Evolutionary conservation across 306 rosid species (phyloP), one percentile per base, ranked within the genome.

Genomic region (Lotus japonicus): DNA sequence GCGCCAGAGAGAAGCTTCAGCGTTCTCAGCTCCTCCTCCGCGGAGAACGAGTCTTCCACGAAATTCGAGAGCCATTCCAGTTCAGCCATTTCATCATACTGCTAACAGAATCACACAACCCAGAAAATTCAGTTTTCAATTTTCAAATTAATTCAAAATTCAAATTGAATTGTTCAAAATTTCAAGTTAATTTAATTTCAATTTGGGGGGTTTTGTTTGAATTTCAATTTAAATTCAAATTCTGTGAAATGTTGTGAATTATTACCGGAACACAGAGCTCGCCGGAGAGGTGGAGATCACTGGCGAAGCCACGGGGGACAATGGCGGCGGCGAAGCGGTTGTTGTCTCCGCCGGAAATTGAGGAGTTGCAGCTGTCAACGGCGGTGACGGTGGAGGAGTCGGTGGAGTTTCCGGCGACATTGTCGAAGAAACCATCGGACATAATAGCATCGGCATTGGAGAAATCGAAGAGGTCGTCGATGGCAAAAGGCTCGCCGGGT

Each of bases 21-120:
- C 9, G 89, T 65, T 12, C 88, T 86, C 11, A 88, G 73, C 76
- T 90, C 97, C 11, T 85, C 90, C 23, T 86, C 95, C 6, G 80
- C 85, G 9, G 97, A 85, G 84, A 87, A 90, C 0, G 99, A 90
- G 80, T 88, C 99, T 38, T 95, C 99, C 71, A 87, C 95, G 64
- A 95, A 87, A 68, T 88, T 95, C 72, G 99, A 95, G 33, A 95
- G 86, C 99, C 99, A 95, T 77, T 95, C 97, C 60, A 95, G 84
- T 67, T 95, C 97, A 18, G 92, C 98, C 84, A 94, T 59, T 12
- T 94, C 96, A 10, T 90, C 98, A 11, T 81, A 76, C 97, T 94
- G 96, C 67, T 13, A 43, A 11, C 41, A 68, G 42, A 17, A n/a
- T 44, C 70, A 42, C 6, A 17, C 14, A 53, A 4, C 17, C 1